phyloP scores from a whole-genome alignment of 2,329 filamentous ascomycete species.

The Pyrenophora teres region DNA sequence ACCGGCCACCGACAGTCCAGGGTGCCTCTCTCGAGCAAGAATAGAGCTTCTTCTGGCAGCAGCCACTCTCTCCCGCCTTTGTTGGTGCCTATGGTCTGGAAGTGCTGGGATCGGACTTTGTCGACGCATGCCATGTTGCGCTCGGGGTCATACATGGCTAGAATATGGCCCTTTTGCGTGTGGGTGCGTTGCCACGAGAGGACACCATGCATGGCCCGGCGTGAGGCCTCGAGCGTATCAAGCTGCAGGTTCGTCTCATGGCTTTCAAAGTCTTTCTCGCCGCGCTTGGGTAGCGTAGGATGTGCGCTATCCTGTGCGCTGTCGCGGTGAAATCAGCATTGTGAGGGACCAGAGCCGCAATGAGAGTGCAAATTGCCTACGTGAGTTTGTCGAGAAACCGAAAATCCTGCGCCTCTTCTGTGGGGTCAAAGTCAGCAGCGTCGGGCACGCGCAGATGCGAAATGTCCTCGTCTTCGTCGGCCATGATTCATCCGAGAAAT shows the following conservation, averaged over 20 bases:
- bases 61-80: conserved; percentile 69
- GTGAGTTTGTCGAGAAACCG: conserved; percentile 68
- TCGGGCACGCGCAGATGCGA: conserved; percentile 32
- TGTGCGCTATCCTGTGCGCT: conserved; percentile 30
- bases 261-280: conserved; percentile 96
- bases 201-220: conserved; percentile 86
- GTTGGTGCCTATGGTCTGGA: conserved; percentile 73
- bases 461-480: conserved; percentile 45
- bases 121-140: conserved; percentile 66
- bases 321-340: conserved; percentile 10
- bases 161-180: conserved; percentile 64
- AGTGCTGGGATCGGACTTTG: conserved; percentile 71
- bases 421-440: conserved; percentile 56
- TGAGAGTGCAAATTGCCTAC: conserved; percentile 44
- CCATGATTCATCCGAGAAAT: conserved; percentile 28
- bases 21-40: conserved; percentile 83
- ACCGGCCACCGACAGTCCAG: conserved; percentile 85
- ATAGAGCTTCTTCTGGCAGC: conserved; percentile 88
- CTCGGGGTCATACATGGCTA: conserved; percentile 76
- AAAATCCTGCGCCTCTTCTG: conserved; percentile 87
- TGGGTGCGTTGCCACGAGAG: conserved; percentile 78
- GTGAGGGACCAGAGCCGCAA: not conserved
- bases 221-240: conserved; percentile 76
- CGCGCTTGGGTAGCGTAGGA: conserved; percentile 79
- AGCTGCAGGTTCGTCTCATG: conserved; percentile 86